These are phyloP conservation scores for Cucumis hystrix DNA, from an alignment of 306 rosid species.

Conservation along the genomic window DNA sequence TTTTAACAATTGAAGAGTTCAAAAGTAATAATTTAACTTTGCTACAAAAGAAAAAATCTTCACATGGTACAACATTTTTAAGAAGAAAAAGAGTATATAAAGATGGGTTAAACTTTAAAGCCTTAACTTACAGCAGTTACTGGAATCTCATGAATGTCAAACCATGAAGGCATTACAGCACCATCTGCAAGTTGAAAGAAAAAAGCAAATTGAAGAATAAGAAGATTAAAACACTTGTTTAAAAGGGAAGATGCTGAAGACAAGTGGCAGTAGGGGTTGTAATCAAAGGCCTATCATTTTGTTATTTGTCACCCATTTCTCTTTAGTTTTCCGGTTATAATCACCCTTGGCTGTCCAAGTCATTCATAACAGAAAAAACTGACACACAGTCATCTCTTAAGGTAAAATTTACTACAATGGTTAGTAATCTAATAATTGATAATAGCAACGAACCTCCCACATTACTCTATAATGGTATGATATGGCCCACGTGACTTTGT, in stretches of 20 bases:
- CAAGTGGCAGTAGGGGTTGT: background rate
- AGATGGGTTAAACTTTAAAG: background rate
- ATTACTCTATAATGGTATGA: too few species aligned
- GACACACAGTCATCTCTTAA: background rate
- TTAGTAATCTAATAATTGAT: background rate
- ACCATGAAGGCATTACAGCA: constrained; percentile 77
- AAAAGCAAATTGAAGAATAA: background rate
- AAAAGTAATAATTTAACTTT: background rate
- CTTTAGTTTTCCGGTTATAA: background rate
- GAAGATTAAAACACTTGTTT: background rate
- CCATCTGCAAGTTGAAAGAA: constrained; percentile 44
- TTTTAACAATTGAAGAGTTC: background rate
- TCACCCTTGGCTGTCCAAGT: background rate
- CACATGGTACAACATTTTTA: background rate
- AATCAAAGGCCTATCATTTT: background rate
- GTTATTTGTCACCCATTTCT: background rate
- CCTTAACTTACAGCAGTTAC: constrained; percentile 46
- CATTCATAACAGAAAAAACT: background rate
- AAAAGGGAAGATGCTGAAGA: background rate
- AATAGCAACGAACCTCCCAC: too few species aligned
- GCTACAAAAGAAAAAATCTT: background rate
- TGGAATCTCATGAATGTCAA: constrained; percentile 73
- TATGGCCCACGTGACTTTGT: too few species aligned
- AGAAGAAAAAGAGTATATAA: background rate
- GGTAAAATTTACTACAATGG: background rate